phyloP scores from a whole-genome alignment of 208 protist genomes.

The Acanthamoeba triangularis region DNA sequence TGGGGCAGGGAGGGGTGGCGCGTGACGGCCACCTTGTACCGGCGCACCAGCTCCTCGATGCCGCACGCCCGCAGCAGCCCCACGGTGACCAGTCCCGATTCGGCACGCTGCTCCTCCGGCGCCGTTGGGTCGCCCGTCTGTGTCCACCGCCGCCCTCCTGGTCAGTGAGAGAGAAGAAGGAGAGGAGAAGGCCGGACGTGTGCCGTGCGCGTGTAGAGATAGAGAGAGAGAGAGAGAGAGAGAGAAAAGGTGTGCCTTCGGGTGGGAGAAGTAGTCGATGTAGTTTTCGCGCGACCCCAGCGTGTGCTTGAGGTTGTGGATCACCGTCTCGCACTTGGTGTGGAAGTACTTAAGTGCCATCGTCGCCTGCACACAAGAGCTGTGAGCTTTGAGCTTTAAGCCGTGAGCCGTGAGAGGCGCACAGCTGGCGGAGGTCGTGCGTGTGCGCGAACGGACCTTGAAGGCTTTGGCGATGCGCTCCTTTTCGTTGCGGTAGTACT shows the following conservation, averaged over 20 bases:
- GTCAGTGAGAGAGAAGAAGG: neutral
- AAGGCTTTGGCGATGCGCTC: slow-evolving; percentile 34
- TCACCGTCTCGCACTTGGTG: neutral
- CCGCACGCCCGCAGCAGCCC: neutral
- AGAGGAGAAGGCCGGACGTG: neutral
- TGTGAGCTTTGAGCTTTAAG: neutral
- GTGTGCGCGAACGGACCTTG: slow-evolving; percentile 21
- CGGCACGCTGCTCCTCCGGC: neutral
- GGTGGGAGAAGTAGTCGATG: neutral
- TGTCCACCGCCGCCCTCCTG: neutral
- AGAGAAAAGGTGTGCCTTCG: neutral
- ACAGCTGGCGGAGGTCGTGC: too few relatives aligned
- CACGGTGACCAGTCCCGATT: neutral
- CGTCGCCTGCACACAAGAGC: neutral
- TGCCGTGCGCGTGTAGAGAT: too few relatives aligned
- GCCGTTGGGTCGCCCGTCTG: neutral
- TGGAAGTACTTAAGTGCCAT: neutral
- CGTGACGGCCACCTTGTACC: slow-evolving; percentile 5
- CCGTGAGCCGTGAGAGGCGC: neutral
- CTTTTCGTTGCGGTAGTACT: slow-evolving; percentile 36
- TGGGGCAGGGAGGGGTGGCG: neutral
- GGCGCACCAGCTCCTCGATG: neutral
- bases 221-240: neutral
- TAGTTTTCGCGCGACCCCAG: neutral
- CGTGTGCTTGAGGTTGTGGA: slow-evolving; percentile 16